Evolutionary conservation across 768 basidiomycete species (phyloP).

Genomic region (Russula emetica): DNA sequence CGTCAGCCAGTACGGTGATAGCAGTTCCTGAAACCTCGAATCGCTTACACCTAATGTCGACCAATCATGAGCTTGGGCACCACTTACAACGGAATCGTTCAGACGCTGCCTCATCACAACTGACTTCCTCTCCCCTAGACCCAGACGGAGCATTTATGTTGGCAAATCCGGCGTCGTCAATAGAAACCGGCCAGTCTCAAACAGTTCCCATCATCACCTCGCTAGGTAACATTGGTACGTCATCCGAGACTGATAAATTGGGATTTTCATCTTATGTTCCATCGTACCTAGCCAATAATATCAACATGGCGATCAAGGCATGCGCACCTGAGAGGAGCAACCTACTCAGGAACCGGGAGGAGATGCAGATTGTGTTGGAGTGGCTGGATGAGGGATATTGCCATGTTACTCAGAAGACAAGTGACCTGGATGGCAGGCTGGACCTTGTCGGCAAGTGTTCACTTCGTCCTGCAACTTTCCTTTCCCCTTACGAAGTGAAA

Average conservation of each 20-base stretch:
- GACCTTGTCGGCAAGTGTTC: slow-evolving; percentile 51
- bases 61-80: slow-evolving; percentile 14
- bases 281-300: slow-evolving; percentile 17
- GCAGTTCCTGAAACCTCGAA: slow-evolving; percentile 1
- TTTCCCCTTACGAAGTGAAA: background rate
- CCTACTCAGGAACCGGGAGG: slow-evolving; percentile 58
- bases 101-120: background rate
- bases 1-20: slow-evolving; percentile 25
- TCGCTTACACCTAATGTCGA: slow-evolving; percentile 10
- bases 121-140: background rate
- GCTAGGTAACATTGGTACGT: slow-evolving; percentile 42
- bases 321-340: slow-evolving; percentile 60
- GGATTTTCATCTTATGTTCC: slow-evolving; percentile 4
- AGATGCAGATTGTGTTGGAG: slow-evolving; percentile 70
- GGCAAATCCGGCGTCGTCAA: slow-evolving; percentile 18
- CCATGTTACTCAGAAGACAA: slow-evolving; percentile 60
- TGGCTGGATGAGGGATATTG: slow-evolving; percentile 74
- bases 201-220: no score
- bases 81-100: slow-evolving; percentile 11
- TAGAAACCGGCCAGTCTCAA: background rate
- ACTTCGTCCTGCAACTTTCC: background rate
- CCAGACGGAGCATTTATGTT: background rate
- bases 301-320: slow-evolving; percentile 59
- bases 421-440: slow-evolving; percentile 56
- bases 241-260: background rate